Percentiles rank a stretch among this genome's conserved stretches.
These are phyloP conservation scores for Geotrichum bryndzae DNA, from an alignment of 1,139 yeast genomes.

Conservation along the genomic window DNA sequence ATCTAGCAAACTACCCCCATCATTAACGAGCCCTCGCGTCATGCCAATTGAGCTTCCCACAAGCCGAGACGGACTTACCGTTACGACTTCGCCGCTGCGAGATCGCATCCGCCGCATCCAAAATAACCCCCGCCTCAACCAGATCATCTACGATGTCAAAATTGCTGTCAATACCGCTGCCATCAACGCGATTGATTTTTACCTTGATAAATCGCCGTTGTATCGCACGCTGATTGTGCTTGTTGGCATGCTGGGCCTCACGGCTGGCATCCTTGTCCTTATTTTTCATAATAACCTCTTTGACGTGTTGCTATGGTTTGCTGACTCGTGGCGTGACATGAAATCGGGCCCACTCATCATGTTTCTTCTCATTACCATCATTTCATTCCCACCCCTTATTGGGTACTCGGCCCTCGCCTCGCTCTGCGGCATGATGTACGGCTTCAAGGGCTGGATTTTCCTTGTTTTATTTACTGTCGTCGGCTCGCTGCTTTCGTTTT, in stretches of 20 bases:
- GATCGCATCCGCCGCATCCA: conserved; percentile 1
- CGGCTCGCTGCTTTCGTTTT: conserved; percentile 71
- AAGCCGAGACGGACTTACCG: conserved; percentile 1
- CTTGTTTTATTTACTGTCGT: conserved; percentile 60
- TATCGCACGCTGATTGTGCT: conserved; percentile 9
- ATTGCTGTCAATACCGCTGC: neutral
- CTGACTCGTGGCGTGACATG: conserved; percentile 44
- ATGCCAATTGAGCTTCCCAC: conserved; percentile 11
- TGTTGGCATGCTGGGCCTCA: conserved; percentile 22
- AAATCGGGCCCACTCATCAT: conserved; percentile 51
- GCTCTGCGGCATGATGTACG: conserved; percentile 76
- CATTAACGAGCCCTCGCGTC: neutral
- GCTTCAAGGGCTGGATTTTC: conserved; percentile 75
- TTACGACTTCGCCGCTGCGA: neutral
- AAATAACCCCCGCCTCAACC: conserved; percentile 1
- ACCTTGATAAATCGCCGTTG: conserved; percentile 1
- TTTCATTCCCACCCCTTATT: conserved; percentile 79
- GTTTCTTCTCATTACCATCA: conserved; percentile 43
- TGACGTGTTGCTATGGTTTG: conserved; percentile 40
- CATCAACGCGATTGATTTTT: neutral
- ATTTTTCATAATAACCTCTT: conserved; percentile 48
- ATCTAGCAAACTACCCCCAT: neutral
- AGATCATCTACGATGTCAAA: neutral
- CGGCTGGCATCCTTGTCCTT: conserved; percentile 35
- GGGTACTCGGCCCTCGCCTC: conserved; percentile 73